These are phyloP conservation scores for Hyaloperonospora arabidopsidis DNA, from an alignment of 352 stramenopile species.

Conservation along the genomic window DNA sequence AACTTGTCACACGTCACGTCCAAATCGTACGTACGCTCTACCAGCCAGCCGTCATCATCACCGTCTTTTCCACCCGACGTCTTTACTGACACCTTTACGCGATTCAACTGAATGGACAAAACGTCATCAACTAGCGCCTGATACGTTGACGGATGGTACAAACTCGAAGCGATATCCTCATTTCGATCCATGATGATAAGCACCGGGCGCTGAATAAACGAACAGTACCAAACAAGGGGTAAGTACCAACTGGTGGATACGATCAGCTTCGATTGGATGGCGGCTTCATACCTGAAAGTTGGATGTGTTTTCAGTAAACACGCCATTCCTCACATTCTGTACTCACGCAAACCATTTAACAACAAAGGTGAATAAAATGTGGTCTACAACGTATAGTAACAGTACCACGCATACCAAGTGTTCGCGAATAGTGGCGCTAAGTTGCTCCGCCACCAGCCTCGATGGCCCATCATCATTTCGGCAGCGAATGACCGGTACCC, in stretches of 20 bases:
- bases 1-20: conserved; percentile 79
- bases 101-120: conserved; percentile 92
- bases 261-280: not conserved
- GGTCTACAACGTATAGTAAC: not conserved
- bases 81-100: conserved; percentile 89
- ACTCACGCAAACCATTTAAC: not conserved
- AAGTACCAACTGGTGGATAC: conserved; percentile 4
- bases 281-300: conserved; percentile 54
- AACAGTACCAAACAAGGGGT: conserved; percentile 2
- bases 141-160: conserved; percentile 93
- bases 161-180: conserved; percentile 91
- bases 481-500: conserved; percentile 93
- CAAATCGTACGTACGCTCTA: conserved; percentile 74
- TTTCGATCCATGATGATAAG: conserved; percentile 97
- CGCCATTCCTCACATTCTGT: conserved; percentile 50
- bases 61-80: conserved; percentile 33
- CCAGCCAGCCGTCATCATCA: conserved; percentile 18
- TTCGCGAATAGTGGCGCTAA: conserved; percentile 77
- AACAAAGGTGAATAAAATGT: conserved; percentile 4
- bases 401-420: conserved; percentile 38
- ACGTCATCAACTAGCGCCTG: conserved; percentile 95
- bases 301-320: conserved; percentile 50
- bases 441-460: conserved; percentile 93
- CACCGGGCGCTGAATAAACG: conserved; percentile 76
- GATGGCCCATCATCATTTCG: conserved; percentile 88